A percentile compares a stretch with the other conserved stretches of the same genome.
These are phyloP conservation scores for Lumnitzera racemosa DNA, from an alignment of 345 rosid genomes.

Conservation along the genomic window DNA sequence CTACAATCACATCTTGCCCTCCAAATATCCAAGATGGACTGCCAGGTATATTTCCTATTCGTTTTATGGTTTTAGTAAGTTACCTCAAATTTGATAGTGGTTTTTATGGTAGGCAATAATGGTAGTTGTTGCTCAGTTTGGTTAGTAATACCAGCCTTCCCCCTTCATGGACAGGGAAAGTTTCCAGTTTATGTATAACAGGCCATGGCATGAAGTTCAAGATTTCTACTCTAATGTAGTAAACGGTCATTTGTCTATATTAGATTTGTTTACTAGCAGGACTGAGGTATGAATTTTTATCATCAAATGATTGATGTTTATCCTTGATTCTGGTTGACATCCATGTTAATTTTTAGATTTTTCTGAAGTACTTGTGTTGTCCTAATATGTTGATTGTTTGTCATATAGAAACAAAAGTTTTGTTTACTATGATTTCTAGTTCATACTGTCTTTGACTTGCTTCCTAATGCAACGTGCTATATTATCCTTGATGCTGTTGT, in stretches of 20 bases:
- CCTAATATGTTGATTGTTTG: no score
- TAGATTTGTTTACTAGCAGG: slow-evolving; percentile 28
- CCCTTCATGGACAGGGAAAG: slow-evolving; percentile 39
- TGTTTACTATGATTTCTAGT: no score
- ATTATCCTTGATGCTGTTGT: no score
- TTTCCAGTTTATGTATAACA: slow-evolving; percentile 52
- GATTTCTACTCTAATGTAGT: slow-evolving; percentile 57
- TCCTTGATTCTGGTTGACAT: no score
- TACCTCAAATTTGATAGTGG: neutral
- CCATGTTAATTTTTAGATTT: no score
- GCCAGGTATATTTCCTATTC: slow-evolving; percentile 35
- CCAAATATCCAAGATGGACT: slow-evolving; percentile 66
- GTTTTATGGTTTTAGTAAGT: neutral
- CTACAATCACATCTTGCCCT: slow-evolving; percentile 70
- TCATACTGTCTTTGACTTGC: no score
- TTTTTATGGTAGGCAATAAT: neutral
- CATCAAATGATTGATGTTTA: no score
- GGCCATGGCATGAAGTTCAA: slow-evolving; percentile 70
- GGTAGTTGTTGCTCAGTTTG: neutral
- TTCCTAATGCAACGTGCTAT: no score
- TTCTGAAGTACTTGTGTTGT: no score
- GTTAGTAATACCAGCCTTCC: neutral
- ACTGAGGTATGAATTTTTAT: slow-evolving; percentile 23
- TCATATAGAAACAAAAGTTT: no score
- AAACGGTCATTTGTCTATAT: slow-evolving; percentile 31